Conservation (phyloP, 441 rosid genomes). For the Pelargonium cotyledonis region DNA sequence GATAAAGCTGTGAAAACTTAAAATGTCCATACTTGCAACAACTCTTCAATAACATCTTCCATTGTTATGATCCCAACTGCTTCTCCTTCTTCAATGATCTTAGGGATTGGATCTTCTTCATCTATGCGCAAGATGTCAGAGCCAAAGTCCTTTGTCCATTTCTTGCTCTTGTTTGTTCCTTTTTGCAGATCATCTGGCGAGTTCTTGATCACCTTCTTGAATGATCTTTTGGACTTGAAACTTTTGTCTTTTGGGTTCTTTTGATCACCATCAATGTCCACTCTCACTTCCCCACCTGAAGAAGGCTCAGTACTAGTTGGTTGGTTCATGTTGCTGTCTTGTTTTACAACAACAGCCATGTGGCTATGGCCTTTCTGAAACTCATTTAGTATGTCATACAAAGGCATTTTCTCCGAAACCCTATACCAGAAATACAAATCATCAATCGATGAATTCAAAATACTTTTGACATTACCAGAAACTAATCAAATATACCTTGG, state of each 20-base stretch:
- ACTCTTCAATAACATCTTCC: slow-evolving; percentile 99
- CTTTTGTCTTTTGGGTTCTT: slow-evolving; percentile 44
- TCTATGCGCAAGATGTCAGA: slow-evolving; percentile 63
- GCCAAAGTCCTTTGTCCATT: slow-evolving; percentile 65
- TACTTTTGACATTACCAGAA: too few species aligned
- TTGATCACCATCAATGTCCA: slow-evolving; percentile 52
- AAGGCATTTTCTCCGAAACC: slow-evolving; percentile 34
- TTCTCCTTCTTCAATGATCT: slow-evolving; percentile 69
- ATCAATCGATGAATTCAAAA: too few species aligned
- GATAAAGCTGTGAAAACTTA: background rate
- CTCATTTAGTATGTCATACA: slow-evolving; percentile 72
- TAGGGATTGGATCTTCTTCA: slow-evolving; percentile 53
- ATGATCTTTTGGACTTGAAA: slow-evolving; percentile 25
- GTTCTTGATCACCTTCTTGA: slow-evolving; percentile 28
- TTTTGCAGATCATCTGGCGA: slow-evolving; percentile 46
- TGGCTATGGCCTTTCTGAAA: slow-evolving; percentile 83
- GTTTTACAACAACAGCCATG: slow-evolving; percentile 67
- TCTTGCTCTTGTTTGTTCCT: slow-evolving; percentile 48
- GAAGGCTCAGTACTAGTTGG: too few species aligned
- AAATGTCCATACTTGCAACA: slow-evolving; percentile 55
- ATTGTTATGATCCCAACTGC: slow-evolving; percentile 86
- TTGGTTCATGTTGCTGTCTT: slow-evolving; percentile 21
- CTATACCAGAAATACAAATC: background rate
- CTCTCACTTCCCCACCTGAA: slow-evolving; percentile 32
- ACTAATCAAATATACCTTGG: slow-evolving; percentile 49